A percentile compares a stretch with the other conserved stretches of the same genome.
phyloP scores from a whole-genome alignment of 306 rosid species.

The Begonia loranthoides region DNA sequence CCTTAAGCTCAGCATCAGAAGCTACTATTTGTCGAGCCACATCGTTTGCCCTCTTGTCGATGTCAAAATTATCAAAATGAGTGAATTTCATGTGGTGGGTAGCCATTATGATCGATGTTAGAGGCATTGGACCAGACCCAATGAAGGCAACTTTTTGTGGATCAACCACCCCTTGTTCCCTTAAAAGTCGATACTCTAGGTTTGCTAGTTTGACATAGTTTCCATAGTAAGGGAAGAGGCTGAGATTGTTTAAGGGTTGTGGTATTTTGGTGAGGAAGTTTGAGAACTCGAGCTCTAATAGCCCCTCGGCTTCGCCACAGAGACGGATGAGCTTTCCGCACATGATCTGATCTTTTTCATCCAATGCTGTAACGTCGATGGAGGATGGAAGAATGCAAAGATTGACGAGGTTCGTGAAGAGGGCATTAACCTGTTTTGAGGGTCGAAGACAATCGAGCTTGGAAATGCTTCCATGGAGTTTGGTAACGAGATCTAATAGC shows the following conservation, averaged over 20 bases:
- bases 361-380: slow-evolving; percentile 31
- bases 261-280: slow-evolving; percentile 29
- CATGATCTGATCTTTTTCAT: slow-evolving; percentile 29
- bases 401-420: slow-evolving; percentile 45
- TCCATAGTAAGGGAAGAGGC: slow-evolving; percentile 45
- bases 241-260: slow-evolving; percentile 34
- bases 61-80: slow-evolving; percentile 48
- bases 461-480: slow-evolving; percentile 40
- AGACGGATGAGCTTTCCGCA: slow-evolving; percentile 50
- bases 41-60: slow-evolving; percentile 46
- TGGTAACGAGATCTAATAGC: slow-evolving; percentile 23
- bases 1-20: slow-evolving; percentile 34
- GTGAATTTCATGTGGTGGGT: slow-evolving; percentile 42
- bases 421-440: slow-evolving; percentile 53
- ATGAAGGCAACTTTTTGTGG: slow-evolving; percentile 51
- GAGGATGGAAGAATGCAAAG: slow-evolving; percentile 43
- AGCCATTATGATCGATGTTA: slow-evolving; percentile 59
- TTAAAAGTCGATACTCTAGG: slow-evolving; percentile 34
- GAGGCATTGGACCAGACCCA: slow-evolving; percentile 83
- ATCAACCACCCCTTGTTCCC: slow-evolving; percentile 22
- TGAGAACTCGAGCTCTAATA: slow-evolving; percentile 60
- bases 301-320: slow-evolving; percentile 50
- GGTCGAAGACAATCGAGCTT: slow-evolving; percentile 54
- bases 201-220: slow-evolving; percentile 56
- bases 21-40: slow-evolving; percentile 34